Evolutionary conservation across 768 basidiomycete genomes (phyloP).

Genomic region (Jaapia argillacea): DNA sequence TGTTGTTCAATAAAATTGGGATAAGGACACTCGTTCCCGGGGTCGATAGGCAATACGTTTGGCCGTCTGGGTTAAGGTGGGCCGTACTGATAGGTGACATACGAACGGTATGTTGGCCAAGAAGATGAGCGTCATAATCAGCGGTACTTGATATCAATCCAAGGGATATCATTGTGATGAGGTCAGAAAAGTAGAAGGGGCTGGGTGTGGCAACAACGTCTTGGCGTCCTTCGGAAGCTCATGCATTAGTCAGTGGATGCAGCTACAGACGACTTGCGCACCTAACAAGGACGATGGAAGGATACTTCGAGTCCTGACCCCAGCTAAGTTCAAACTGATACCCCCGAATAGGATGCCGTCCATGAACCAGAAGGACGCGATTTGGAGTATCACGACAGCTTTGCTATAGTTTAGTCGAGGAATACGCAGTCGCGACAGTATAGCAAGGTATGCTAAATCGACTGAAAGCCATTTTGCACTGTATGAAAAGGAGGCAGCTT

Average conservation of each 20-base stretch:
- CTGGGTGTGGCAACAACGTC: constrained; percentile 34
- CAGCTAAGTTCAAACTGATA: constrained; percentile 45
- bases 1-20: constrained; percentile 87
- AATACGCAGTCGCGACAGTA: constrained; percentile 58
- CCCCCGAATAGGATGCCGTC: constrained; percentile 68
- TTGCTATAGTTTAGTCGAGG: constrained; percentile 62
- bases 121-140: constrained; percentile 42
- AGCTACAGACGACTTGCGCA: too few relatives aligned
- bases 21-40: constrained; percentile 49
- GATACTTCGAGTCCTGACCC: constrained; percentile 21
- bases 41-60: constrained; percentile 64
- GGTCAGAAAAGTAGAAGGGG: constrained; percentile 35
- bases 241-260: neutral
- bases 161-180: constrained; percentile 40
- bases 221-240: constrained; percentile 3
- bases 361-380: constrained; percentile 48
- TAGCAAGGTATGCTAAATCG: constrained; percentile 50
- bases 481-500: constrained; percentile 25
- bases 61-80: constrained; percentile 67
- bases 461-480: constrained; percentile 65
- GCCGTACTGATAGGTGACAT: constrained; percentile 94
- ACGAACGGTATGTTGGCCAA: constrained; percentile 85
- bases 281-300: too few relatives aligned
- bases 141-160: constrained; percentile 35
- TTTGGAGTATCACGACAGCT: constrained; percentile 52